Base-by-base conservation (phyloP, 73 alveolate species). In the Paramecium sexaurelia region DNA sequence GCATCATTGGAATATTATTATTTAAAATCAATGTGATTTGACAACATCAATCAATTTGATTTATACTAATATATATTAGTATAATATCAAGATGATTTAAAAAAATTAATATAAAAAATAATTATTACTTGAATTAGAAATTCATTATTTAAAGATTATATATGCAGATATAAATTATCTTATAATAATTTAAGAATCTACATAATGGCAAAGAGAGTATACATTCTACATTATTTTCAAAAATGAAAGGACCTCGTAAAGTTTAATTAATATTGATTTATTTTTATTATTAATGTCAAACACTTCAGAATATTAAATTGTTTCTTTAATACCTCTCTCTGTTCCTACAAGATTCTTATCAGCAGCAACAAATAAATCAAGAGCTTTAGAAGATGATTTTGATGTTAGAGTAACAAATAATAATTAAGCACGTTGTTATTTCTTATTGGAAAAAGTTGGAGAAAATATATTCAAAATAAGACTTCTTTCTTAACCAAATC, bases 341-440 rank as follows among this genome's bases (percentile, higher is more conserved):
- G 67, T 51, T 19, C 83, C 83, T 13, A 66, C 37, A 29, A 26
- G 43, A n/a, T 66, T 3, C 24, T 22, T 66, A 10, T 66, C 43
- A 29, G 43, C 43, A 13, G 78, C 92, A 36, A 84, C 29, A 24
- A 71, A 84, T 45, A 67, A 67, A 10, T 41, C 92, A 27, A 84
- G 82, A 43, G 92, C 83, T 20, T 24, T 45, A 26, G 55, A 40
- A 11, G 32, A 67, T 45, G 92, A 84, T 84, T 84, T 24, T 19
- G 92, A 84, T 84, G 92, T 84, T 9, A 84, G 92, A 84, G 43
- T 66, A 8, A 26, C 37, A 1, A 66, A 66, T 26, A 29, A 26
- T 11, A 32, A 29, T 29, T 11, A 66, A 66, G 83, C 20, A 29
- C 37, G n/a, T 29, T 29, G 43, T 11, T 66, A 66, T 32, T 29